Conservation (phyloP, 2,329 filamentous ascomycete species). For the Pseudogymnoascus sp. region DNA sequence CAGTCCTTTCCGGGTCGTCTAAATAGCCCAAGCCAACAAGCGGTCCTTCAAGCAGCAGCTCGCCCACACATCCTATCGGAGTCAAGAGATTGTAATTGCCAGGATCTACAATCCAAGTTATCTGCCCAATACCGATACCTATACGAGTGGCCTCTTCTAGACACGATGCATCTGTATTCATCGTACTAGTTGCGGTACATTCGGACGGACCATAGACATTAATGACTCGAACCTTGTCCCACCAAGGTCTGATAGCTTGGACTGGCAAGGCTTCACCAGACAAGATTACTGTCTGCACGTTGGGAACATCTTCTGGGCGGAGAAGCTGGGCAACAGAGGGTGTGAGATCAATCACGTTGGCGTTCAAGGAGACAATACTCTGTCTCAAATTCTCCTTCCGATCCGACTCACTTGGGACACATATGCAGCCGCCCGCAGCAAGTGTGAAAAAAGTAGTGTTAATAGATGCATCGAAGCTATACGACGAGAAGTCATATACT, state of each 20-base stretch:
- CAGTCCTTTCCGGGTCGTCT: conserved; percentile 11
- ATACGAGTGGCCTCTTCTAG: conserved; percentile 29
- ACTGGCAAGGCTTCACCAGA: conserved; percentile 73
- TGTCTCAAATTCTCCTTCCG: conserved; percentile 16
- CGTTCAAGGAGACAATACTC: conserved; percentile 14
- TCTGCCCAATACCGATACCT: not conserved
- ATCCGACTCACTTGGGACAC: conserved; percentile 17
- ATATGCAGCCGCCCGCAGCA: conserved; percentile 17
- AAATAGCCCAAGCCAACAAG: conserved; percentile 14
- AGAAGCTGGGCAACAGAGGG: conserved; percentile 50
- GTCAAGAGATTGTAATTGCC: conserved; percentile 6
- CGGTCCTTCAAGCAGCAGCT: conserved; percentile 14
- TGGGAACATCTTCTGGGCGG: conserved; percentile 68
- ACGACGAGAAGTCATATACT: conserved; percentile 19
- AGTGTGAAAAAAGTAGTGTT: conserved; percentile 19
- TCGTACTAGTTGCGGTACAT: conserved; percentile 51
- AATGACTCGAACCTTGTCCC: conserved; percentile 27
- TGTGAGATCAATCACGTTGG: conserved; percentile 17
- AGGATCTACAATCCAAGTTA: conserved; percentile 14
- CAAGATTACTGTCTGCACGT: conserved; percentile 67
- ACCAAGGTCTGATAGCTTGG: conserved; percentile 37
- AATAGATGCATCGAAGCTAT: conserved; percentile 18
- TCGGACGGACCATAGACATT: conserved; percentile 73
- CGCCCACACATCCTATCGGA: conserved; percentile 10
- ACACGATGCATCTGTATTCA: conserved; percentile 24